Percentiles rank a stretch among this genome's conserved stretches.
phyloP scores from a whole-genome alignment of 257 asterid species.

The Pogostemon cablin region DNA sequence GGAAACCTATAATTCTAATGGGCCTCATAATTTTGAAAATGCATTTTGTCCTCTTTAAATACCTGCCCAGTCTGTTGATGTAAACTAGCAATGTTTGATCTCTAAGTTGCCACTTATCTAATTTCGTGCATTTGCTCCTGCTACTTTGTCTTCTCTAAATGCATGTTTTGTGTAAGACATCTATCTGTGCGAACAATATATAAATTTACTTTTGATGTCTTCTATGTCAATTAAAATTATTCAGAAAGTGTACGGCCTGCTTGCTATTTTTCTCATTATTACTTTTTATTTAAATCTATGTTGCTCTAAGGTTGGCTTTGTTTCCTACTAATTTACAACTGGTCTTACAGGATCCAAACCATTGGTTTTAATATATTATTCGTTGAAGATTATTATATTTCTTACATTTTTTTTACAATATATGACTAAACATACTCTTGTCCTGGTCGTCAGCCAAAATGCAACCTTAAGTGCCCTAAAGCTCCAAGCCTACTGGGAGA shows the following conservation, averaged over 20 bases:
- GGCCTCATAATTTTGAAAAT: not conserved
- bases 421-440: not conserved
- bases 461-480: slow-evolving; percentile 11
- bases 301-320: too few species aligned
- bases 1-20: not conserved
- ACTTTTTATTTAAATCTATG: not conserved
- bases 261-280: slow-evolving; percentile 10
- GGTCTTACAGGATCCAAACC: too few species aligned
- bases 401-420: not conserved
- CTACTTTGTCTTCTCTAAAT: not conserved
- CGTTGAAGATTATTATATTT: too few species aligned
- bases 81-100: not conserved
- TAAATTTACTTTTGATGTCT: not conserved
- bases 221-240: not conserved
- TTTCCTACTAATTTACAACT: too few species aligned
- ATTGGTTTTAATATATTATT: too few species aligned
- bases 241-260: slow-evolving; percentile 17
- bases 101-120: not conserved
- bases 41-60: not conserved
- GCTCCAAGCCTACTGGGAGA: slow-evolving; percentile 24
- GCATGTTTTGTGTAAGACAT: not conserved
- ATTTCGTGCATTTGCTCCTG: slow-evolving; percentile 8
- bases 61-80: slow-evolving; percentile 1
- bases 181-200: not conserved
- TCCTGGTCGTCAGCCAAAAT: slow-evolving; percentile 18